Percentiles rank a stretch among this genome's conserved stretches.
These are phyloP conservation scores for Rubroboletus satanas DNA, from an alignment of 768 basidiomycete species.

Conservation along the genomic window DNA sequence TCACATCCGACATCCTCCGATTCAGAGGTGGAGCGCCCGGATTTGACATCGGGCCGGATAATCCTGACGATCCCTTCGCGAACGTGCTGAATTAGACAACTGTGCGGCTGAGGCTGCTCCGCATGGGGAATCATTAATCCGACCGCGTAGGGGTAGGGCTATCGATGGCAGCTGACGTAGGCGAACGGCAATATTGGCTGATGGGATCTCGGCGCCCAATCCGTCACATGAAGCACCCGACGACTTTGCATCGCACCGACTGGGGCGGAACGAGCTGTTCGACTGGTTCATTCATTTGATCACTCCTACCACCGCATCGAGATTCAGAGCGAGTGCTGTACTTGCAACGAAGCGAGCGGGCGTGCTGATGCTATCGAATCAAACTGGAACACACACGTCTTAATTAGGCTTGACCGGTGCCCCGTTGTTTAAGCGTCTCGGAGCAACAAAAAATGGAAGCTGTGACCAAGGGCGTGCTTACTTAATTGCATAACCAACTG, in stretches of 20 bases:
- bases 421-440: conserved; percentile 24
- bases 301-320: conserved; percentile 10
- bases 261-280: conserved; percentile 18
- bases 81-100: conserved; percentile 20
- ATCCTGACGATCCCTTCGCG: conserved; percentile 34
- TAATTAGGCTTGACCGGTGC: conserved; percentile 7
- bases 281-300: conserved; percentile 22
- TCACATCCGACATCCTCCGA: conserved; percentile 29
- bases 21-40: not conserved
- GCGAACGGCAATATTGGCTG: conserved; percentile 9
- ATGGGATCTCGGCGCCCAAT: conserved; percentile 14
- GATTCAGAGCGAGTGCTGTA: conserved; percentile 18
- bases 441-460: conserved; percentile 29
- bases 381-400: conserved; percentile 9
- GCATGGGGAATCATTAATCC: conserved; percentile 25
- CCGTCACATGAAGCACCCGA: conserved; percentile 6
- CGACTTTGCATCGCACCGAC: conserved; percentile 21
- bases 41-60: conserved; percentile 25
- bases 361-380: conserved; percentile 1
- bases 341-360: conserved; percentile 21
- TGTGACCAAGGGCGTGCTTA: conserved; percentile 15
- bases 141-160: conserved; percentile 4
- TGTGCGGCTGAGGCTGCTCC: conserved; percentile 15
- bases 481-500: conserved; percentile 18
- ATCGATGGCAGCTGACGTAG: conserved; percentile 20